These are phyloP conservation scores for Beta vulgaris DNA, from an alignment of 148 eudicot genomes.

Conservation along the genomic window DNA sequence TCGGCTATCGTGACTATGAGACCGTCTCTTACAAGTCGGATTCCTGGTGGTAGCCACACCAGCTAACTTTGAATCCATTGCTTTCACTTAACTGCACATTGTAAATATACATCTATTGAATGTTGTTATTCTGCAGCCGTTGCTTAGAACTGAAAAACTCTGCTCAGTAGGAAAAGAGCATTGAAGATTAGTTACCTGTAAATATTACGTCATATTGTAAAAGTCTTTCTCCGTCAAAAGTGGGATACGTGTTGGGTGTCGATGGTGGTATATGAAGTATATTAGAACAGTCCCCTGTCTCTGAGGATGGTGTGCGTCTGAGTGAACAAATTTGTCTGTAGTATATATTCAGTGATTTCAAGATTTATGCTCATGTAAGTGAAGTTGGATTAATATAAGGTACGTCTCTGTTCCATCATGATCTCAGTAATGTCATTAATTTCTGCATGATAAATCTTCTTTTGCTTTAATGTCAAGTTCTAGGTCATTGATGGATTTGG, in stretches of 20 bases:
- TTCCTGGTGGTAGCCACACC: conserved; percentile 32
- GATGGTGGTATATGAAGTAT: neutral
- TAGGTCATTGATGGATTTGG: no score
- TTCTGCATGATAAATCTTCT: neutral
- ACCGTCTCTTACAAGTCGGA: conserved; percentile 79
- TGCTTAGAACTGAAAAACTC: neutral
- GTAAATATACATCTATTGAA: conserved; percentile 15
- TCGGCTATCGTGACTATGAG: conserved; percentile 88
- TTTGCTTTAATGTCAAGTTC: no score
- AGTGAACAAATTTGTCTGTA: no score
- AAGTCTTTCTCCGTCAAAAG: conserved; percentile 5
- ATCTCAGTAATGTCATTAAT: neutral
- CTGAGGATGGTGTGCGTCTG: no score
- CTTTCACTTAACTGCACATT: conserved; percentile 2
- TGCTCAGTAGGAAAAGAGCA: conserved; percentile 12
- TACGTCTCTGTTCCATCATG: neutral
- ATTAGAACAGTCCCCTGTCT: no score
- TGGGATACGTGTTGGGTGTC: conserved; percentile 7
- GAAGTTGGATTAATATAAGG: conserved; percentile 18
- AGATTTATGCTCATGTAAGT: conserved; percentile 2
- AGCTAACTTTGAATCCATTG: conserved; percentile 31
- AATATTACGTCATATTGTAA: conserved; percentile 11
- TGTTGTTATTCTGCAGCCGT: conserved; percentile 18
- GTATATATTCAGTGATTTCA: no score
- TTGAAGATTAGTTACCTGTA: conserved; percentile 16